phyloP scores from a whole-genome alignment of 768 basidiomycete species.

The Boletus rufocinnamomeus region DNA sequence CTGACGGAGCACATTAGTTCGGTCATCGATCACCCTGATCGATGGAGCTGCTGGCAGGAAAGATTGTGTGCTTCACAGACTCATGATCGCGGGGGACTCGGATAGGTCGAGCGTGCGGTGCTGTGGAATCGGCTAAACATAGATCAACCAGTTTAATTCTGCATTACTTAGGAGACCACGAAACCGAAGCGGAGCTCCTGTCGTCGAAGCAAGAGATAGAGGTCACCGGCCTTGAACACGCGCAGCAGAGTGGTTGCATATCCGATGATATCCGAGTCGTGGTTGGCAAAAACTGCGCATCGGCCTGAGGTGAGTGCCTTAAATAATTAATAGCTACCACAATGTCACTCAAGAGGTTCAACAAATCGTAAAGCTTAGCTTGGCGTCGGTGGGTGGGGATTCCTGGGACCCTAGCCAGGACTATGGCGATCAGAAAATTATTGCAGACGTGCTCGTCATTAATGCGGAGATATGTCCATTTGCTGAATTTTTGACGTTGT shows the following conservation, averaged over 20 bases:
- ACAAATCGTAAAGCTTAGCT: too few relatives aligned
- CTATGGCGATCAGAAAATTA: too few relatives aligned
- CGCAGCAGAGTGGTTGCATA: conserved; percentile 46
- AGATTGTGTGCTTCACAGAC: conserved; percentile 72
- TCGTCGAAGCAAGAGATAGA: conserved; percentile 50
- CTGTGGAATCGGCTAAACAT: conserved; percentile 62
- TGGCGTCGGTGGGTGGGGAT: too few relatives aligned
- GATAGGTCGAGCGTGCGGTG: conserved; percentile 55
- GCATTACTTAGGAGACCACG: conserved; percentile 64
- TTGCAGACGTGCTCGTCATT: too few relatives aligned
- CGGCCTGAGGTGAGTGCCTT: too few relatives aligned
- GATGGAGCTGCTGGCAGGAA: conserved; percentile 50
- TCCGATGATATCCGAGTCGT: conserved; percentile 74
- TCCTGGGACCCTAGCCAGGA: too few relatives aligned
- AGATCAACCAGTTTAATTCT: conserved; percentile 65
- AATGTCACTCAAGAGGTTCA: too few relatives aligned
- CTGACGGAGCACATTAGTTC: background rate
- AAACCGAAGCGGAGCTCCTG: conserved; percentile 50
- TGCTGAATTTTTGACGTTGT: conserved; percentile 66
- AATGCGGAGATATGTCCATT: conserved; percentile 45
- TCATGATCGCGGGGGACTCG: conserved; percentile 66
- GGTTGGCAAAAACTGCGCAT: conserved; percentile 51
- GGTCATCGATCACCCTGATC: background rate
- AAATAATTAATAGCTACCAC: too few relatives aligned
- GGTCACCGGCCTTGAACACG: too few relatives aligned